phyloP scores from a whole-genome alignment of 805 yeast species.

The Myxozyma mucilagina region DNA sequence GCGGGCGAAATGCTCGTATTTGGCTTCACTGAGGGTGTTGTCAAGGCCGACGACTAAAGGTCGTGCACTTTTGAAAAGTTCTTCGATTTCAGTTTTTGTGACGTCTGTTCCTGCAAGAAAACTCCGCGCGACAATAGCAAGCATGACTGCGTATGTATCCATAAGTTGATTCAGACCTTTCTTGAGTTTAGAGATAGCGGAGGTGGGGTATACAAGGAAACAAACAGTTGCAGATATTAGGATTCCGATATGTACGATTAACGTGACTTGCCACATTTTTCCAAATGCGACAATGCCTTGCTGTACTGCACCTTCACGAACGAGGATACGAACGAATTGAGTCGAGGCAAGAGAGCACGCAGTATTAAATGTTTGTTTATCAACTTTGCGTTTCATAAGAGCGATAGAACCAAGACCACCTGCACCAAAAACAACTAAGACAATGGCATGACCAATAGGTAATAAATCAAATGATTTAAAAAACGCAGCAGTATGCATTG shows the following conservation, averaged over 20 bases:
- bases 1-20: constrained; percentile 54
- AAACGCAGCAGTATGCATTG: constrained; percentile 54
- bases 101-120: constrained; percentile 25
- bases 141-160: constrained; percentile 51
- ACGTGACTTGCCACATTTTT: constrained; percentile 55
- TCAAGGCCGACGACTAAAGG: constrained; percentile 38
- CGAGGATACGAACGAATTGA: constrained; percentile 65
- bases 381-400: constrained; percentile 64
- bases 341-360: constrained; percentile 79
- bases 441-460: constrained; percentile 44
- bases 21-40: constrained; percentile 55
- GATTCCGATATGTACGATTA: constrained; percentile 65
- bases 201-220: constrained; percentile 60
- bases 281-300: constrained; percentile 57
- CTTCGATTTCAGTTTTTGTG: constrained; percentile 27
- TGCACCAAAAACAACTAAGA: constrained; percentile 53
- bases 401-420: constrained; percentile 65
- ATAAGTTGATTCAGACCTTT: constrained; percentile 42
- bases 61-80: constrained; percentile 13
- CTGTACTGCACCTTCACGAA: constrained; percentile 70
- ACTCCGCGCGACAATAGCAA: constrained; percentile 22
- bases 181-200: constrained; percentile 53
- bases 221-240: constrained; percentile 58
- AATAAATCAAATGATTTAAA: constrained; percentile 49
- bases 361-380: constrained; percentile 71